Conservation (phyloP, 169 alveolate genomes). For the Pseudocohnilembus persalinus region DNA sequence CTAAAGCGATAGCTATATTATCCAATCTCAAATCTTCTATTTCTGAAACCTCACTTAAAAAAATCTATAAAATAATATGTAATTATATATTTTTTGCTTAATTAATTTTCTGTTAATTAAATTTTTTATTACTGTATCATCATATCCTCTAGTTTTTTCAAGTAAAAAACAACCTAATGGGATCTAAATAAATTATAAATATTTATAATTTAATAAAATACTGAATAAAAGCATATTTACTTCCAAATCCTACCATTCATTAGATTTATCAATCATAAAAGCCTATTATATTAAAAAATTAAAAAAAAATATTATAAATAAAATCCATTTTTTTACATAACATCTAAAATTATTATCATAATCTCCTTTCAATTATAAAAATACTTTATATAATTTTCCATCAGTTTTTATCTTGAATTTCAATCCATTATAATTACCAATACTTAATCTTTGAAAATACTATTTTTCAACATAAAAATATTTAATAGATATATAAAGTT, state of each 20-base stretch:
- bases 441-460: not conserved
- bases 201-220: not conserved
- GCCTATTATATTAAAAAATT: not conserved
- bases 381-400: slow-evolving; percentile 20
- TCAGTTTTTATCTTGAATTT: slow-evolving; percentile 17
- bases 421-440: slow-evolving; percentile 13
- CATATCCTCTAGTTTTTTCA: slow-evolving; percentile 16
- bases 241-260: slow-evolving; percentile 27
- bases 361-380: not conserved
- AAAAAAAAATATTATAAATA: not conserved
- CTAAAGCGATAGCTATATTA: not conserved
- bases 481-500: too few relatives aligned
- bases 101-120: slow-evolving; percentile 10
- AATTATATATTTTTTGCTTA: not conserved
- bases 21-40: not conserved
- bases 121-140: not conserved
- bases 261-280: not conserved
- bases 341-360: not conserved
- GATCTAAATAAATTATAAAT: not conserved
- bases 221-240: not conserved
- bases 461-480: too few relatives aligned
- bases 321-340: not conserved
- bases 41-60: not conserved
- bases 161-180: slow-evolving; percentile 14
- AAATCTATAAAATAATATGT: not conserved